Conservation (phyloP, 2,329 filamentous ascomycete genomes). For the Emmonsia crescens region DNA sequence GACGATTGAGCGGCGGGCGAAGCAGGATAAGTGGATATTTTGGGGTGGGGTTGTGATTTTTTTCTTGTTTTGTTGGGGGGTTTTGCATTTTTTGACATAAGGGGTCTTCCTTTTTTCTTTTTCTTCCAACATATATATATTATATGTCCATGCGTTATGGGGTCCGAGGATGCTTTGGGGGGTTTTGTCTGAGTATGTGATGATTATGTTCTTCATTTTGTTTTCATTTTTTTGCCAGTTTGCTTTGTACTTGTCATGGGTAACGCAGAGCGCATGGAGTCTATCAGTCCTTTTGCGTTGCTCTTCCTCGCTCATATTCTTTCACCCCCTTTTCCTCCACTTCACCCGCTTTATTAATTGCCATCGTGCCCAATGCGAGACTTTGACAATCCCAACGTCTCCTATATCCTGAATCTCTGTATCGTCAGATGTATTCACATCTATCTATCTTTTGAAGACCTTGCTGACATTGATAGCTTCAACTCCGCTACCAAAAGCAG, state of each 20-base stretch:
- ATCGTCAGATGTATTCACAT: too few species aligned
- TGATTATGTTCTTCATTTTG: neutral
- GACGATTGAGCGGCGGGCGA: conserved; percentile 85
- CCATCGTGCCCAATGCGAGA: neutral
- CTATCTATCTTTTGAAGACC: too few species aligned
- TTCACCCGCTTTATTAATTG: neutral
- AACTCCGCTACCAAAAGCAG: too few species aligned
- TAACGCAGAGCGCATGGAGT: neutral
- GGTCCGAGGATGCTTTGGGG: neutral
- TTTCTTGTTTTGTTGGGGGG: conserved; percentile 83
- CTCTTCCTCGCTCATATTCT: neutral
- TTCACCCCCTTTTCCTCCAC: neutral
- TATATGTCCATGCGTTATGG: neutral
- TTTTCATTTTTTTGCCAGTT: neutral
- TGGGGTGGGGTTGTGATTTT: conserved; percentile 77
- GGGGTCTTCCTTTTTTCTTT: neutral
- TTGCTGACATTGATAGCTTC: too few species aligned
- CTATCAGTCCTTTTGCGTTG: neutral
- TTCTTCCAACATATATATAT: neutral
- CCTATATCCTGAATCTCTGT: too few species aligned
- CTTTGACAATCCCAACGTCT: neutral
- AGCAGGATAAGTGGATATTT: conserved; percentile 98
- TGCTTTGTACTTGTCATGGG: neutral
- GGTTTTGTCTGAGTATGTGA: neutral
- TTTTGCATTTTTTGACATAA: conserved; percentile 72